phyloP scores from a whole-genome alignment of 2,329 filamentous ascomycete species.

The Dactylellina drechsleri region DNA sequence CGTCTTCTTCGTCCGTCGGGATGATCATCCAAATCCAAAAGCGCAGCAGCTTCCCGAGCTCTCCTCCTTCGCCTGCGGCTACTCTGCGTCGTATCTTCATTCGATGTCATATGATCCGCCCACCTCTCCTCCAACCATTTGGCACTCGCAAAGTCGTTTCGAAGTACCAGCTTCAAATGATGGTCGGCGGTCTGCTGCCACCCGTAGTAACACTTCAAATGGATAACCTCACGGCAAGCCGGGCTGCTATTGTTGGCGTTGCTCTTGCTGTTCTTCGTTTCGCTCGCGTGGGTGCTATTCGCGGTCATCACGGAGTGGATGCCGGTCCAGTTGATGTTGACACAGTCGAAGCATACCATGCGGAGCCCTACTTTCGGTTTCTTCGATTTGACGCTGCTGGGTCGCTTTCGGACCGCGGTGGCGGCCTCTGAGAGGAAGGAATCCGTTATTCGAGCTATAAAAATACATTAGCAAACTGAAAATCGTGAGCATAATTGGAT shows the following conservation, averaged over 20 bases:
- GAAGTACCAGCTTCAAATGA: constrained; percentile 84
- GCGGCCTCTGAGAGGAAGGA: constrained; percentile 86
- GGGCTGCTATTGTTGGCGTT: constrained; percentile 61
- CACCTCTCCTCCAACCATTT: constrained; percentile 86
- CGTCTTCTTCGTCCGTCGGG: constrained; percentile 31
- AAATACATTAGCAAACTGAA: background rate
- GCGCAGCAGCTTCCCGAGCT: constrained; percentile 82
- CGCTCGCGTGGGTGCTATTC: constrained; percentile 76
- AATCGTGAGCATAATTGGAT: background rate
- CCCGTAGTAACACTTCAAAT: constrained; percentile 91
- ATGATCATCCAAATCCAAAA: constrained; percentile 78
- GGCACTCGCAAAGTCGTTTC: constrained; percentile 72
- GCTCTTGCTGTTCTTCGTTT: constrained; percentile 59
- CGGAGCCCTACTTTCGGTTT: constrained; percentile 71
- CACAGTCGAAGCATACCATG: constrained; percentile 89
- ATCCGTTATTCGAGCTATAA: constrained; percentile 77
- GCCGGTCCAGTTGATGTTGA: constrained; percentile 90
- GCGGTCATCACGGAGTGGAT: constrained; percentile 85
- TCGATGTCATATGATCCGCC: constrained; percentile 93
- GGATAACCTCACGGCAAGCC: constrained; percentile 81
- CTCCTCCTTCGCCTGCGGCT: constrained; percentile 76
- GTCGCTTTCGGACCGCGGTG: constrained; percentile 74
- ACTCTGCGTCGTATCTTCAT: constrained; percentile 77
- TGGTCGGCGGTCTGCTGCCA: constrained; percentile 96
- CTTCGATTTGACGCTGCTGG: constrained; percentile 57